A percentile compares a stretch with the other conserved stretches of the same genome.
Evolutionary conservation across 768 basidiomycete species (phyloP).

Genomic region (Kwoniella europaea): DNA sequence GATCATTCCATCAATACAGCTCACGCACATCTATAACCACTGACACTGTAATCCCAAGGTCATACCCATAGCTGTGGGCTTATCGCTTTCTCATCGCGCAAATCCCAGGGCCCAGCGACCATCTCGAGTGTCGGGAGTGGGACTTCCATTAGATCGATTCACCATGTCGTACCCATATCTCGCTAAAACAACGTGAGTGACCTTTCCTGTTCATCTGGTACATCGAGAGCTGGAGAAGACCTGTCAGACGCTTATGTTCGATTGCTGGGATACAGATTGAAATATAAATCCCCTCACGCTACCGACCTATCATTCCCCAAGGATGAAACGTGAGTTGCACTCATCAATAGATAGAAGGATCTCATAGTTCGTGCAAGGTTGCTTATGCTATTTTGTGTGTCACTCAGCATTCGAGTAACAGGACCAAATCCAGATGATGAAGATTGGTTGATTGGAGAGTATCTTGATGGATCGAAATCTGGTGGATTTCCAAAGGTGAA

Average conservation of each 20-base stretch:
- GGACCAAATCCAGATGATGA: constrained; percentile 55
- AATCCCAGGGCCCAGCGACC: no score
- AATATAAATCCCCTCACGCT: constrained; percentile 56
- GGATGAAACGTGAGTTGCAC: constrained; percentile 52
- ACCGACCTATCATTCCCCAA: constrained; percentile 57
- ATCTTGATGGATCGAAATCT: constrained; percentile 48
- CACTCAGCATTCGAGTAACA: constrained; percentile 51
- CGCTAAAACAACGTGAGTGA: constrained; percentile 52
- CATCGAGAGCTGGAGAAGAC: not conserved
- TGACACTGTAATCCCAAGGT: no score
- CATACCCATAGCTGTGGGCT: no score
- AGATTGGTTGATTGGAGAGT: constrained; percentile 57
- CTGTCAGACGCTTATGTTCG: not conserved
- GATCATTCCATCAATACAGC: not conserved
- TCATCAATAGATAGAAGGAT: no score
- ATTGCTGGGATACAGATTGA: constrained; percentile 32
- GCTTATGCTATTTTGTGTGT: not conserved
- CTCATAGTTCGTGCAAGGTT: not conserved
- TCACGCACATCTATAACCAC: not conserved
- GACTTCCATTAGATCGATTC: not conserved
- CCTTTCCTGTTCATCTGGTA: not conserved
- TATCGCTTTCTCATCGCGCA: no score
- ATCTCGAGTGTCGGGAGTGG: no score
- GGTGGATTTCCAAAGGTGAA: constrained; percentile 57
- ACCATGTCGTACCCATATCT: constrained; percentile 54